Percentiles rank a stretch among this genome's conserved stretches.
These are phyloP conservation scores for Crinitomyces ghanaensis DNA, from an alignment of 805 yeast genomes.

Conservation along the genomic window DNA sequence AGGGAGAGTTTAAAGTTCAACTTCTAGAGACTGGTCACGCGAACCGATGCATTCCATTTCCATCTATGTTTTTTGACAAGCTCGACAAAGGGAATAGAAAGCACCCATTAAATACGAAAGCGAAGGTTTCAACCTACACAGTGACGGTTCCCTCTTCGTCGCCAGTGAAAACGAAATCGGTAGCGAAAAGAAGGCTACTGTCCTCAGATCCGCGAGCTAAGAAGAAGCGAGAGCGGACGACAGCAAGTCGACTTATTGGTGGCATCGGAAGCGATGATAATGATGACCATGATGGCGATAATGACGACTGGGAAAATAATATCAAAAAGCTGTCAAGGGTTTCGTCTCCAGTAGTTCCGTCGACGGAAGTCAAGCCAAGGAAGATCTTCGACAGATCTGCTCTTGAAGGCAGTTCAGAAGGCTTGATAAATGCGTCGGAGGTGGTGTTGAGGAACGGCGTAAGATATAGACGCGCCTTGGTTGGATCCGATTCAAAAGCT, in stretches of 20 bases:
- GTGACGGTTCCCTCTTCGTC: conserved; percentile 2
- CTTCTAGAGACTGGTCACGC: no score
- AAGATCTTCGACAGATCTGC: conserved; percentile 1
- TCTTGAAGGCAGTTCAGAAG: conserved; percentile 2
- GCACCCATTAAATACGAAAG: conserved; percentile 7
- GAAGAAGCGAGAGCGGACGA: conserved; percentile 1
- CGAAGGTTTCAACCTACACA: not conserved
- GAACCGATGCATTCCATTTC: no score
- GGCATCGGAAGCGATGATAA: not conserved
- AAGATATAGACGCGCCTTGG: conserved; percentile 6
- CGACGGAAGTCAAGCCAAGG: conserved; percentile 1
- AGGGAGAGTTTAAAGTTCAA: no score
- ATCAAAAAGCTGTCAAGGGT: conserved; percentile 7
- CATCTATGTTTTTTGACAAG: conserved; percentile 9
- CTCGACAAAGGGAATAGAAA: conserved; percentile 6
- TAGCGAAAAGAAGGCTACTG: not conserved
- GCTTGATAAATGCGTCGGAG: conserved; percentile 2
- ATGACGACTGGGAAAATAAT: conserved; percentile 10
- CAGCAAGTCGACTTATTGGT: not conserved
- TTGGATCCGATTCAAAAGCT: not conserved
- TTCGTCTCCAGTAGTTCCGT: conserved; percentile 2
- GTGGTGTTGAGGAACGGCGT: not conserved
- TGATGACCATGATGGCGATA: conserved; percentile 4
- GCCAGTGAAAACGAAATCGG: conserved; percentile 2
- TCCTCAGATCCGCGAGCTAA: conserved; percentile 1